These are phyloP conservation scores for Malus orientalis DNA, from an alignment of 306 rosid species.

Conservation along the genomic window DNA sequence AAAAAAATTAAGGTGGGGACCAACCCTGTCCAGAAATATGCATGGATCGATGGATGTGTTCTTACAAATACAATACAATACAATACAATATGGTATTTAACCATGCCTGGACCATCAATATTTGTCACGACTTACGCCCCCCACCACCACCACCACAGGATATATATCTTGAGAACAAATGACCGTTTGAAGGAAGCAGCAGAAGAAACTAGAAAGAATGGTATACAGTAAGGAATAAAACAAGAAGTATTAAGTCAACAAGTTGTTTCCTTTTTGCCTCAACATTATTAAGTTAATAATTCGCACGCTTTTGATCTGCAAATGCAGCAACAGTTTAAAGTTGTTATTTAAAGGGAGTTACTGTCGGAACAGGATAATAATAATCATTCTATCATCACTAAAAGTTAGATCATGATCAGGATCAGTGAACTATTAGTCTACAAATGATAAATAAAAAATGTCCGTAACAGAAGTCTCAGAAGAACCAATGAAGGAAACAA, in stretches of 20 bases:
- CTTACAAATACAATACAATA: background rate
- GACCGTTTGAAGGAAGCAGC: background rate
- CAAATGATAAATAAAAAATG: background rate
- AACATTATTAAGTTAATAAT: background rate
- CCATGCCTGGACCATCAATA: slow-evolving; percentile 49
- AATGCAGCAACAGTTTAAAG: no score
- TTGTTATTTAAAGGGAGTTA: background rate
- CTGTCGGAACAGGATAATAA: background rate
- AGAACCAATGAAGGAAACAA: no score
- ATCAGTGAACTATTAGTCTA: background rate
- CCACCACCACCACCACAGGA: background rate
- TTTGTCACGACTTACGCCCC: slow-evolving; percentile 9
- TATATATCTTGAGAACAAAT: background rate
- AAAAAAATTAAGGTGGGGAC: background rate
- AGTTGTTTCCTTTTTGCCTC: background rate
- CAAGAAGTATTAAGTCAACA: background rate
- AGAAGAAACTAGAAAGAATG: background rate
- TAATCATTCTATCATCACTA: background rate
- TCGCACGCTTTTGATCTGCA: no score
- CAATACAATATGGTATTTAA: slow-evolving; percentile 26
- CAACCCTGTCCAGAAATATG: background rate
- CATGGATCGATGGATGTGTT: background rate
- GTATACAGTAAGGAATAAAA: background rate
- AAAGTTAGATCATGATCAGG: background rate
- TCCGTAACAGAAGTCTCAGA: no score